Evolutionary conservation across 1,139 yeast species (phyloP).

Genomic region (Barnettozyma hawaiiensis): DNA sequence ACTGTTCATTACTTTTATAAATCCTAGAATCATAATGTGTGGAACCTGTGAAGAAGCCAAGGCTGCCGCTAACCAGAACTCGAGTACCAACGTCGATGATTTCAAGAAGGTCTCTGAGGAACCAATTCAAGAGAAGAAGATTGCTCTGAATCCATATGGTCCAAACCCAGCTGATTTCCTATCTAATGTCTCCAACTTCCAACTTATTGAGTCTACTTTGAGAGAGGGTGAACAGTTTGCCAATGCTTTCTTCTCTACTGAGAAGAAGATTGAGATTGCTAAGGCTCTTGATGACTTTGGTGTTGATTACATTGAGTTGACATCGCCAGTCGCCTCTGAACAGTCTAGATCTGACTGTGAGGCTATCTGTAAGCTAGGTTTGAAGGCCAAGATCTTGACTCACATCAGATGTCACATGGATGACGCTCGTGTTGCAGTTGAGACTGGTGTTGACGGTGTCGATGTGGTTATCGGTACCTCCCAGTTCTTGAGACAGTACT

Average conservation of each 20-base stretch:
- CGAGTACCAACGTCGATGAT: slow-evolving; percentile 5
- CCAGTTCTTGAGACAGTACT: slow-evolving; percentile 86
- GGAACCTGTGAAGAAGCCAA: slow-evolving; percentile 22
- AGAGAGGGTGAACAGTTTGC: slow-evolving; percentile 99
- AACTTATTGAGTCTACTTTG: slow-evolving; percentile 89
- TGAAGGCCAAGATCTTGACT: slow-evolving; percentile 86
- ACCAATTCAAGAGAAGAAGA: slow-evolving; percentile 26
- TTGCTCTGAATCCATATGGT: slow-evolving; percentile 71
- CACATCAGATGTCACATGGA: slow-evolving; percentile 99
- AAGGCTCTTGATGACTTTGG: slow-evolving; percentile 97
- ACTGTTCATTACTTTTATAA: neutral
- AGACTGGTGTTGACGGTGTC: slow-evolving; percentile 98
- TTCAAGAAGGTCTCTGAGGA: slow-evolving; percentile 46
- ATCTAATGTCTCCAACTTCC: slow-evolving; percentile 85
- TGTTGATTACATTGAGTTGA: slow-evolving; percentile 94
- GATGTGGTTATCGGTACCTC: slow-evolving; percentile 98
- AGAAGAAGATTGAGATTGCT: slow-evolving; percentile 95
- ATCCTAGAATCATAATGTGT: slow-evolving; percentile 17
- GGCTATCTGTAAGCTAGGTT: slow-evolving; percentile 95
- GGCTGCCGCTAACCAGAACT: slow-evolving; percentile 12
- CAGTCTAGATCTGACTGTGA: slow-evolving; percentile 92
- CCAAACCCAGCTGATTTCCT: slow-evolving; percentile 91
- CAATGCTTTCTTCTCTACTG: slow-evolving; percentile 92
- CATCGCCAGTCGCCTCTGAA: slow-evolving; percentile 96
- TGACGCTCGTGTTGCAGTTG: slow-evolving; percentile 94